These are phyloP conservation scores for Pelargonium fulgidum DNA, from an alignment of 441 rosid species.

Conservation along the genomic window DNA sequence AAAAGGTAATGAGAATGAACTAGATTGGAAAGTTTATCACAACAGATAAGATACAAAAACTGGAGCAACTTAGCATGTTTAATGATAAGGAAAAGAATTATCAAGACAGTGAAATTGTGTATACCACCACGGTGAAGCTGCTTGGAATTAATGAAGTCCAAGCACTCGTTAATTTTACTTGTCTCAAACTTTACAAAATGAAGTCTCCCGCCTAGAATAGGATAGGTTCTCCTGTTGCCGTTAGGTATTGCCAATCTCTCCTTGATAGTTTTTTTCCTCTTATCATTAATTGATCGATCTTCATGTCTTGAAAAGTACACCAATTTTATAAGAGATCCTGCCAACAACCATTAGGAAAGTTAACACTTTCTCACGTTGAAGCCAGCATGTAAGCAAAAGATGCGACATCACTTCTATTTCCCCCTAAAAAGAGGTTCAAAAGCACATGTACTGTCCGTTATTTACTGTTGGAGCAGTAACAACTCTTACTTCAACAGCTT, in stretches of 20 bases:
- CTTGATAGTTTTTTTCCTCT: constrained; percentile 62
- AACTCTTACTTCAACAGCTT: background rate
- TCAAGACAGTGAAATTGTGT: constrained; percentile 12
- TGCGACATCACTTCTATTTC: background rate
- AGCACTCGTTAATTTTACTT: constrained; percentile 75
- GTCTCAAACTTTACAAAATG: constrained; percentile 99
- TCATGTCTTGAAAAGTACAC: constrained; percentile 94
- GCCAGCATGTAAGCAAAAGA: constrained; percentile 1
- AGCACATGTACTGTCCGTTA: background rate
- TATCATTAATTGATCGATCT: constrained; percentile 50
- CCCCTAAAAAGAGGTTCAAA: constrained; percentile 5
- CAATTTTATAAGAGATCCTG: constrained; percentile 96
- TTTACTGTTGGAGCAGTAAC: background rate
- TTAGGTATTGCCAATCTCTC: constrained; percentile 68
- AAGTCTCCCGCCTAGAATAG: constrained; percentile 96
- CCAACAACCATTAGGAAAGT: constrained; percentile 12
- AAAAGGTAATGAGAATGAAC: constrained; percentile 14
- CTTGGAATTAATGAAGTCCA: constrained; percentile 88
- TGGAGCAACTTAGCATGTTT: background rate
- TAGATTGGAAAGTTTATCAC: constrained; percentile 9
- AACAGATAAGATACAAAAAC: background rate
- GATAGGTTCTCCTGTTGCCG: constrained; percentile 80
- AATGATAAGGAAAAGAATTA: constrained; percentile 9
- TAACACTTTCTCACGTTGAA: background rate
- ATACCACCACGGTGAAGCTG: constrained; percentile 83